Base-by-base conservation (phyloP, 1,284 basidiomycete species). In the Chiua sp. region DNA sequence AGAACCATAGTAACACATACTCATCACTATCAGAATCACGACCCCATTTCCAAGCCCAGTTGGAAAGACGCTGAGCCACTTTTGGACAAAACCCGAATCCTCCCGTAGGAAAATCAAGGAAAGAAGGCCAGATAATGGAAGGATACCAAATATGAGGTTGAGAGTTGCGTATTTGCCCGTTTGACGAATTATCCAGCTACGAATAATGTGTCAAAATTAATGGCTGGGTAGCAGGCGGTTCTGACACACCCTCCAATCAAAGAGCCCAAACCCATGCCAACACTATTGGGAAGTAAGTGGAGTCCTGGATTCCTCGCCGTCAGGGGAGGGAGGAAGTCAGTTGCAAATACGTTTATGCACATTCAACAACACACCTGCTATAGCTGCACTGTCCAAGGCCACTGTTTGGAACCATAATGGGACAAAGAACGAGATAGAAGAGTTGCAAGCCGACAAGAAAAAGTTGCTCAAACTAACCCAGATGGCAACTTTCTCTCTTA, bases 341-440 rank as follows among this genome's bases (percentile, higher is more conserved):
- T 51, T 12, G 4, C 35, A 7, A n/a, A 15, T 13, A 46, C 16
- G 13, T n/a, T n/a, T 3, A 26, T n/a, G 15, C 23, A n/a, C 4
- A 6, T 10, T 20, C 23, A 7, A 26, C 16, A 5, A 64, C 61
- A 7, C 39, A 67, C 65, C 64, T 3, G 64, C 64, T 2, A 55
- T 53, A 11, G 47, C 64, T 42, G 61, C 64, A 46, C 55, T 66
- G 16, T 61, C 48, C 53, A 64, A 49, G 10, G 57, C 30, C 3
- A 68, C 64, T 2, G 65, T 67, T 49, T 67, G 52, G 20, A 65
- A 65, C 64, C 64, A 65, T 46, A 67, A n/a, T 1, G 64, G 61
- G 20, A 68, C 39, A 30, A 64, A 68, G 39, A 64, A 65, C 44
- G 55, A 64, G 50, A 53, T 35, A 2, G 55, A 55, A 26, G 61